Evolutionary conservation across 1,139 yeast genomes (phyloP).

Genomic region (Zhuliangozyma blackwelliae): DNA sequence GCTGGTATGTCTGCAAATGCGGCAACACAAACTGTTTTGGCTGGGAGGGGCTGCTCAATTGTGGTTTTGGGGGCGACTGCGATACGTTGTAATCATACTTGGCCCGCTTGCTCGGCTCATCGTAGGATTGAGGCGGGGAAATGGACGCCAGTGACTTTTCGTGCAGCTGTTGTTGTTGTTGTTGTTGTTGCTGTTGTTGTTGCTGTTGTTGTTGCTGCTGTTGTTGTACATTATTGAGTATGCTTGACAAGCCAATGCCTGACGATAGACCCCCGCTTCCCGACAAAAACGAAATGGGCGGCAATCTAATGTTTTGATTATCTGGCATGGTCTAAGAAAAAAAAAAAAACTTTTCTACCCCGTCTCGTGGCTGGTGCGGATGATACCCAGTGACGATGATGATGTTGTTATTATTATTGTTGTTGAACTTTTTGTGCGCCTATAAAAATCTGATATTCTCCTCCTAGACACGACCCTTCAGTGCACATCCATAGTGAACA

Average conservation of each 20-base stretch:
- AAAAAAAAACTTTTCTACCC: too few relatives aligned
- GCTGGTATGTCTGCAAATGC: too few relatives aligned
- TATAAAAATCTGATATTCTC: neutral
- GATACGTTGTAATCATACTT: slow-evolving; percentile 4
- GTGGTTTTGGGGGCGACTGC: slow-evolving; percentile 14
- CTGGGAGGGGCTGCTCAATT: slow-evolving; percentile 25
- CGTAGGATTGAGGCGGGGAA: neutral
- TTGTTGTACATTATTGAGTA: slow-evolving; percentile 2
- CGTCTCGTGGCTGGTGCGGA: too few relatives aligned
- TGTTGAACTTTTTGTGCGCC: neutral
- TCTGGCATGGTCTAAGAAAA: too few relatives aligned
- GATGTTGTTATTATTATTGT: too few relatives aligned
- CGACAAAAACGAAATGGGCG: slow-evolving; percentile 27
- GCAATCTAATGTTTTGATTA: slow-evolving; percentile 15
- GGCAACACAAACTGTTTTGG: slow-evolving; percentile 1
- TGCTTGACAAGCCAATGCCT: neutral
- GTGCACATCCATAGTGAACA: slow-evolving; percentile 66
- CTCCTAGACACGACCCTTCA: neutral
- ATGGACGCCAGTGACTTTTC: neutral
- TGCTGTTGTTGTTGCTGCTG: slow-evolving; percentile 2
- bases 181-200: too few relatives aligned
- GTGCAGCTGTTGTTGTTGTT: slow-evolving; percentile 3
- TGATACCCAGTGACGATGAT: too few relatives aligned
- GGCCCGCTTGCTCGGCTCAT: neutral
- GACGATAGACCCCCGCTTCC: slow-evolving; percentile 11